Evolutionary conservation across 2,329 filamentous ascomycete species (phyloP).

Genomic region (Talaromyces marneffei): DNA sequence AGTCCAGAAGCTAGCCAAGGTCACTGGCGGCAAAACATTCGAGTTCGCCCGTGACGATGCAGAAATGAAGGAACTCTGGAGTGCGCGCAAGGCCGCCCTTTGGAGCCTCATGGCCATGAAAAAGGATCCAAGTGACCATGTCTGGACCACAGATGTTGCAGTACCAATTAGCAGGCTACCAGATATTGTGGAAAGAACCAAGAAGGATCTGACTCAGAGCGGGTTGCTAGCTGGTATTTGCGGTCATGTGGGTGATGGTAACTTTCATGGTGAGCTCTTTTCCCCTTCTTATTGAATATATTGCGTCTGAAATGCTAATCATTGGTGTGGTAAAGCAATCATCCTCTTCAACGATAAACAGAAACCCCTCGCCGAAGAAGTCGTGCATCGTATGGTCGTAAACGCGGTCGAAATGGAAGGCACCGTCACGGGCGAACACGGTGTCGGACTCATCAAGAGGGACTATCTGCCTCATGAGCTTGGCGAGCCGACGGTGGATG

Average conservation of each 20-base stretch:
- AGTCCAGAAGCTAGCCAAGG: constrained; percentile 54
- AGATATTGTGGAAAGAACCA: constrained; percentile 66
- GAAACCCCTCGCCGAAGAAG: constrained; percentile 49
- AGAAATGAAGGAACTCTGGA: constrained; percentile 67
- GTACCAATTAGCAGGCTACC: constrained; percentile 67
- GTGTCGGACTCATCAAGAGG: constrained; percentile 64
- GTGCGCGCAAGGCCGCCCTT: constrained; percentile 66
- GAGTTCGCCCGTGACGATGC: constrained; percentile 61
- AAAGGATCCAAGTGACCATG: constrained; percentile 53
- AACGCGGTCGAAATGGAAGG: constrained; percentile 65
- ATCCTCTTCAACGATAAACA: constrained; percentile 57
- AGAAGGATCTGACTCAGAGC: constrained; percentile 57
- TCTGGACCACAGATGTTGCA: constrained; percentile 78
- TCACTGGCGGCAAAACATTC: constrained; percentile 53
- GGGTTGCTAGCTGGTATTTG: constrained; percentile 62
- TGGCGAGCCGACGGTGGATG: constrained; percentile 54
- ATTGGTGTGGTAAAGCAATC: constrained; percentile 43
- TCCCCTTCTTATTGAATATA: background rate
- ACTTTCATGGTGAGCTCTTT: constrained; percentile 55
- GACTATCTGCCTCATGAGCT: constrained; percentile 60
- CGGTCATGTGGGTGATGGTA: constrained; percentile 69
- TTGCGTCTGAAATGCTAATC: constrained; percentile 12
- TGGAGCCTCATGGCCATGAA: constrained; percentile 66
- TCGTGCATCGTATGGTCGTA: constrained; percentile 65
- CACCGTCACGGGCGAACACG: constrained; percentile 67